Base-by-base conservation (phyloP, 169 alveolate species). In the Plasmodium gonderi region DNA sequence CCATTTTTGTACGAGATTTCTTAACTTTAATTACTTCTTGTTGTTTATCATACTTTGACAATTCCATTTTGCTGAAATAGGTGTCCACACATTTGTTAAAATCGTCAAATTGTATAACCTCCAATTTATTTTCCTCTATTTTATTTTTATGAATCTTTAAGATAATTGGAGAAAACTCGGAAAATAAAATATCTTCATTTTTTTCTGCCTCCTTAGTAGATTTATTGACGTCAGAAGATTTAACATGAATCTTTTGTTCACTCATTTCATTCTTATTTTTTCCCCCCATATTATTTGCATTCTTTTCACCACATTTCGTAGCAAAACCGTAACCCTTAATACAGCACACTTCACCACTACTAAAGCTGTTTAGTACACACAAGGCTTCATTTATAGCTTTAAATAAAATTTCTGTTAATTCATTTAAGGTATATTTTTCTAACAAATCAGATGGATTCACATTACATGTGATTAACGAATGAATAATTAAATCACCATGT, bases 1-100 rank as follows among this genome's bases (percentile, higher is more conserved):
- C 96, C 77, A 97, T 94, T 76, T 98, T 98, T 0, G 95, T 92
- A 38, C 95, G 93, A 8, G 87, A 31, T 38, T 85, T 85, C 44
- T 85, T 85, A 3, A 8, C 29, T 67, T 85, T 85, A 85, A 36
- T 85, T 33, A 75, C 78, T 75, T 85, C 92, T 77, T 85, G 92
- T 12, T 85, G 92, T 23, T 85, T 85, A 65, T 85, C 92, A 40
- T 85, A 85, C 36, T 85, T 85, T 6, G 92, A 51, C 45, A 85
- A 51, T 74, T 85, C 92, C 89, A 85, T 49, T 74, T 31, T 85
- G 31, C 92, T 85, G 49, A 85, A 85, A 75, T 85, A 85, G 26
- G 89, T 85, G 44, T 85, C 92, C 7, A 85, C 92, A 65, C 92
- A 85, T 20, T 49, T 38, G 47, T 85, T 85, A 85, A 51, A 85